Percentiles rank a stretch among this genome's conserved stretches.
Evolutionary conservation across 2,329 filamentous ascomycete species (phyloP).

Genomic region (Claviceps citrina): DNA sequence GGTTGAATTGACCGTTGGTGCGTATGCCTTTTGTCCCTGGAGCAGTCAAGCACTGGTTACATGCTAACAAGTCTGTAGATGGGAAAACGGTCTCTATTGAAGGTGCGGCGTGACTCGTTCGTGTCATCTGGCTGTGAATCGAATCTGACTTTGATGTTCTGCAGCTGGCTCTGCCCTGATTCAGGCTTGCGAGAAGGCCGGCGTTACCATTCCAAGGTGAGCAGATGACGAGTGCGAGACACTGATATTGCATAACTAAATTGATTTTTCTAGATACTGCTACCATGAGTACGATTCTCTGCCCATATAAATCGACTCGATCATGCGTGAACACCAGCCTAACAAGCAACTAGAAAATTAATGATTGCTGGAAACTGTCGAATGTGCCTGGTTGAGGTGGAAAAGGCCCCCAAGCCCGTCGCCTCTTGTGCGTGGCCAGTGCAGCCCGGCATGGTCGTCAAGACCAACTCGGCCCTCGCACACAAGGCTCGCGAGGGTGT

Average conservation of each 20-base stretch:
- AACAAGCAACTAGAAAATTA: constrained; percentile 55
- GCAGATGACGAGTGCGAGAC: neutral
- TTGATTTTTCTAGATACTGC: constrained; percentile 59
- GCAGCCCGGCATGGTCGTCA: constrained; percentile 96
- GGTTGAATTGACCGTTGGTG: constrained; percentile 92
- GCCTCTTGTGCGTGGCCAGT: constrained; percentile 98
- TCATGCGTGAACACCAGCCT: constrained; percentile 20
- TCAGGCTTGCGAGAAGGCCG: constrained; percentile 97
- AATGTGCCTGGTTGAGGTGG: constrained; percentile 98
- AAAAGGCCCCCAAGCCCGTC: constrained; percentile 88
- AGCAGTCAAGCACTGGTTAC: constrained; percentile 16
- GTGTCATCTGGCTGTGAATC: constrained; percentile 7
- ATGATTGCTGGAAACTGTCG: constrained; percentile 99
- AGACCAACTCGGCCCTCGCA: constrained; percentile 88
- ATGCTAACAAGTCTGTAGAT: constrained; percentile 42
- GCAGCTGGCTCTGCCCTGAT: constrained; percentile 89
- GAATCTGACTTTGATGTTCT: constrained; percentile 24
- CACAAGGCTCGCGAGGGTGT: constrained; percentile 98
- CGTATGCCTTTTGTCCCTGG: constrained; percentile 13
- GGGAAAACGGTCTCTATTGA: constrained; percentile 97
- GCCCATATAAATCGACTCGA: constrained; percentile 11
- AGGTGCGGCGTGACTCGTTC: constrained; percentile 41
- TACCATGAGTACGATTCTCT: constrained; percentile 71
- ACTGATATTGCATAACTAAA: neutral
- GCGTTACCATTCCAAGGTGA: constrained; percentile 70